Base-by-base conservation (phyloP, 805 yeast species). In the Zygotorulaspora danielsina region DNA sequence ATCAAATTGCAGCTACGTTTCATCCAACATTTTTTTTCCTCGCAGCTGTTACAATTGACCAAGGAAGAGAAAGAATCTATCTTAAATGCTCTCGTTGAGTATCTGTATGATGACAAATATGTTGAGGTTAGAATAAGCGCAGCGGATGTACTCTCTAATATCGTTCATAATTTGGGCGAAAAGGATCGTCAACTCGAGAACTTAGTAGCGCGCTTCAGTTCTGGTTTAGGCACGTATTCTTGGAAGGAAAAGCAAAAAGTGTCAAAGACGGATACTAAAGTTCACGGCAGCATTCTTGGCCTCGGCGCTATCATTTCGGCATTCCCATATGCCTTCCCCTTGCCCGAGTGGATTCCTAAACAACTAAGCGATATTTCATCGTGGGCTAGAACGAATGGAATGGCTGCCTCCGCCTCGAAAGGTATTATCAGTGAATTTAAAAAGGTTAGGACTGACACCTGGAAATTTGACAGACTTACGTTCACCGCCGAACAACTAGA, bases 371-470 rank as follows among this genome's bases (percentile, higher is more conserved):
- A 75, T 1, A 64, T 93, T 42, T 88, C 96, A 0, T 75, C 74
- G 18, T 79, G 79, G 57, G 80, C 87, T 2, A 77, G 83, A 11
- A 74, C 84, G 15, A 80, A 80, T 12, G 97, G 97, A 6, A 59
- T 79, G 38, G 77, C 84, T 19, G 96, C 96, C 1, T 76, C 81
- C 39, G 75, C 95, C 1, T 94, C 96, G 5, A 90, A 90, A 61
- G 80, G 79, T 21, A 73, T 77, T 2, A 70, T 90, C 36, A 81
- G 95, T 47, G 81, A 78, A 46, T 93, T 93, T 66, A 90, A 89
- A 60, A 88, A 88, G 66, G 78, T 86, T 5, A 75, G 97, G 49
- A 94, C 89, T 42, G 98, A 90, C 54, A 87, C 97, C 0, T 90
- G 98, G 98, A 95, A 85, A 54, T 76, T 87, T 43, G 98, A 90